A percentile compares a stretch with the other conserved stretches of the same genome.
These are phyloP conservation scores for Lipomyces yamanashiensis DNA, from an alignment of 805 yeast genomes.

Conservation along the genomic window DNA sequence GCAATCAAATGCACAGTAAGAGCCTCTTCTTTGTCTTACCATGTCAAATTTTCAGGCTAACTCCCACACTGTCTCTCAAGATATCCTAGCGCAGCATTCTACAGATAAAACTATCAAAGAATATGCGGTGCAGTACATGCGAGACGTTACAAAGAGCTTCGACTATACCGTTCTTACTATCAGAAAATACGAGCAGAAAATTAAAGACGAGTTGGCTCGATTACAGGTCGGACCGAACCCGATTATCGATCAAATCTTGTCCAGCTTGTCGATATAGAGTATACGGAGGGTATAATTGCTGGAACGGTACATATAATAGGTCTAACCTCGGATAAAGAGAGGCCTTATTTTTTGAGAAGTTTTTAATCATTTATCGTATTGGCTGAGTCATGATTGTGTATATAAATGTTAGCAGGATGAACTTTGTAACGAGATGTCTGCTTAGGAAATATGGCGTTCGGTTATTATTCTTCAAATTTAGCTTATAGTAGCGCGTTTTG, in stretches of 20 bases:
- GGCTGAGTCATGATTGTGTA: no score
- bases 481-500: no score
- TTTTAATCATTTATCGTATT: no score
- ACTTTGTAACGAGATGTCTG: background rate
- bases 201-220: constrained; percentile 21
- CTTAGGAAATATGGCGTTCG: no score
- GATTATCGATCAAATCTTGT: constrained; percentile 22
- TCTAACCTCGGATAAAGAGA: no score
- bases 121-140: constrained; percentile 56
- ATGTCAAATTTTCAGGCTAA: constrained; percentile 3
- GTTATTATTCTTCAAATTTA: no score
- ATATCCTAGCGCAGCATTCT: constrained; percentile 60
- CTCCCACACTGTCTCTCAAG: constrained; percentile 31
- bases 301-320: no score
- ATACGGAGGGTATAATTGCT: no score
- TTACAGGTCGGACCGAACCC: constrained; percentile 28
- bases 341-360: no score
- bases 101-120: constrained; percentile 55
- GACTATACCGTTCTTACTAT: constrained; percentile 44
- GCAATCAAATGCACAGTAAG: constrained; percentile 50
- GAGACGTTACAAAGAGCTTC: constrained; percentile 49
- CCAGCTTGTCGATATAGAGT: constrained; percentile 7
- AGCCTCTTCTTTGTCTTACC: background rate
- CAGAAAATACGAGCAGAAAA: constrained; percentile 18
- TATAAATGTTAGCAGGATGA: background rate